Evolutionary conservation across 257 asterid species (phyloP), one percentile per base, ranked within the genome.

Genomic region (Plantago major): DNA sequence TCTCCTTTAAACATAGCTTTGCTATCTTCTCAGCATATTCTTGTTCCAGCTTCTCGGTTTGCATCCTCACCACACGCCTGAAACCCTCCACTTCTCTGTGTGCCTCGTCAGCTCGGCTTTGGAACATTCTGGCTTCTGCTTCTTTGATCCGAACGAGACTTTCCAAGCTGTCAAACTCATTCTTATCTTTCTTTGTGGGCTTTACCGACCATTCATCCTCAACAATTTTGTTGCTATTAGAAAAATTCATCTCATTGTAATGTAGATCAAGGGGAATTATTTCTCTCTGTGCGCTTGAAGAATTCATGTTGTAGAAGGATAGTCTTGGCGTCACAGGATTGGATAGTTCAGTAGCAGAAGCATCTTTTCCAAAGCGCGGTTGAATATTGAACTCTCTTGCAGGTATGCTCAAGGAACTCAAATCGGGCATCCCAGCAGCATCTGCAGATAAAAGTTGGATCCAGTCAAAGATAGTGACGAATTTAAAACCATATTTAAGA

Each of bases 171-270:
- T 83, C 81, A n/a, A 86, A 72, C 7, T 80, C 72, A 30, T 66
- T 65, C 6, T 74, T 76, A 15, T 74, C 91, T 61, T 80, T 92
- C 67, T 83, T 92, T 6, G 59, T 9, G 7, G 78, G 83, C 74
- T 92, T 92, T 55, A 89, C 91, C 0, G 99, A 89, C 94, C 94
- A 89, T 69, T 89, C 97, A 18, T 85, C 99, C 79, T 80, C 86
- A 38, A 91, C 70, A 48, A 74, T 65, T 72, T 83, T 76, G 38
- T 78, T 67, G 30, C 62, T 63, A 52, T 58, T 56, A 10, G 83
- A 66, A 57, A 60, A 17, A 16, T 76, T 78, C 42, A 64, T 10
- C 44, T 67, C 79, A 9, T 78, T 78, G 57, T 79, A 78, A 63
- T 80, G 72, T 37, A 70, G 75, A 61, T 79, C 83, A 18, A 72